Evolutionary conservation across 2,329 filamentous ascomycete genomes (phyloP).

Genomic region (Fusarium armeniacum): DNA sequence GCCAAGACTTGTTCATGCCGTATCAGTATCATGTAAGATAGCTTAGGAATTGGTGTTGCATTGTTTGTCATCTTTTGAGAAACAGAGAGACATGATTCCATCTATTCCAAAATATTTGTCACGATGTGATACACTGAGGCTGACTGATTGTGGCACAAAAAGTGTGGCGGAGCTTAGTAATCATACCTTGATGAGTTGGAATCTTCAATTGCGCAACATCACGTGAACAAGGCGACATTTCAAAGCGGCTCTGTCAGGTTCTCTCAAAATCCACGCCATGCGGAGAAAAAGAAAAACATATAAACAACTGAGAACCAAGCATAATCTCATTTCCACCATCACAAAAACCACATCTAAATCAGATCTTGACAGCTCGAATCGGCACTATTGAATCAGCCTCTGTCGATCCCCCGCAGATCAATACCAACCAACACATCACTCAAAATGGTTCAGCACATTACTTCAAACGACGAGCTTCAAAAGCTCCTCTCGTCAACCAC

Average conservation of each 20-base stretch:
- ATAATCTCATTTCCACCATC: not conserved
- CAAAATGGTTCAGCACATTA: conserved; percentile 52
- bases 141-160: conserved; percentile 13
- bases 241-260: conserved; percentile 43
- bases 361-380: not conserved
- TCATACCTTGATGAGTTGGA: conserved; percentile 3
- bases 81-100: not conserved
- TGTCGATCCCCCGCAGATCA: conserved; percentile 22
- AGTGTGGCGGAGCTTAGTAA: conserved; percentile 14
- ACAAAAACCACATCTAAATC: not conserved
- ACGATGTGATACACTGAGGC: not conserved
- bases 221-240: conserved; percentile 40
- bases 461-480: conserved; percentile 53
- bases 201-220: conserved; percentile 42
- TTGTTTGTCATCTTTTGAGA: not conserved
- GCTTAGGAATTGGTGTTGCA: not conserved
- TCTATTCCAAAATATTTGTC: not conserved
- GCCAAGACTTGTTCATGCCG: not conserved
- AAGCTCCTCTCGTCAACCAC: conserved; percentile 57
- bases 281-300: conserved; percentile 13
- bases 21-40: not conserved
- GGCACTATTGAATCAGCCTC: not conserved
- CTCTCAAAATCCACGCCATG: conserved; percentile 39
- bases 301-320: conserved; percentile 13
- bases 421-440: conserved; percentile 5